phyloP scores from a whole-genome alignment of 2,329 filamentous ascomycete genomes.

The Phyllosticta citribraziliensis region DNA sequence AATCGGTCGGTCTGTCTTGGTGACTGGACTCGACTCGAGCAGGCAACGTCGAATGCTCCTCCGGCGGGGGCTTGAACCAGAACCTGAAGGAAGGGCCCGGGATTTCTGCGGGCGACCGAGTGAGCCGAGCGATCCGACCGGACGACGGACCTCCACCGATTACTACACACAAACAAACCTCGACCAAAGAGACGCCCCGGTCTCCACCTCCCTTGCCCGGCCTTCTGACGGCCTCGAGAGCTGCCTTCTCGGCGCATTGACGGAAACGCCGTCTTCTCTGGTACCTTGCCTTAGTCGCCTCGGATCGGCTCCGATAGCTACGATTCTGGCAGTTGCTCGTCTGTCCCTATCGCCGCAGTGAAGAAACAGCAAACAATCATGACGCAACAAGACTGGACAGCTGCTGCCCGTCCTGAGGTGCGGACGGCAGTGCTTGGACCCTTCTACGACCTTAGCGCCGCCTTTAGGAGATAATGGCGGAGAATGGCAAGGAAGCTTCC shows the following conservation, averaged over 20 bases:
- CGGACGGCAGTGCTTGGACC: background rate
- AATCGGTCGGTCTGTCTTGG: background rate
- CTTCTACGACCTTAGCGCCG: slow-evolving; percentile 1
- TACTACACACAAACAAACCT: background rate
- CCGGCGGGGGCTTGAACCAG: too few relatives aligned
- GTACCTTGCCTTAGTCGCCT: too few relatives aligned
- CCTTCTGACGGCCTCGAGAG: background rate
- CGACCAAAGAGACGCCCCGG: background rate
- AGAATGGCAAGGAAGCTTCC: background rate
- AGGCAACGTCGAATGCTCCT: background rate
- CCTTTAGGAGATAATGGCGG: slow-evolving; percentile 9
- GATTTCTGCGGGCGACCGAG: background rate
- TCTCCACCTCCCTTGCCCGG: background rate
- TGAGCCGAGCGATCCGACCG: background rate
- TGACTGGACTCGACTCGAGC: background rate
- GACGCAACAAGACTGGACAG: background rate
- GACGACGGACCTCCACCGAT: background rate
- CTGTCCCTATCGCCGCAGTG: background rate
- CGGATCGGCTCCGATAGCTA: background rate
- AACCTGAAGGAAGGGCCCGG: too few relatives aligned
- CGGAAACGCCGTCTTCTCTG: background rate
- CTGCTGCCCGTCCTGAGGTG: background rate
- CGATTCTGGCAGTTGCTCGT: too few relatives aligned
- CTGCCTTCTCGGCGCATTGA: background rate
- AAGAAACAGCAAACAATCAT: background rate